Base-by-base conservation (phyloP, 129 eudicot genomes). In the Artemisia annua region DNA sequence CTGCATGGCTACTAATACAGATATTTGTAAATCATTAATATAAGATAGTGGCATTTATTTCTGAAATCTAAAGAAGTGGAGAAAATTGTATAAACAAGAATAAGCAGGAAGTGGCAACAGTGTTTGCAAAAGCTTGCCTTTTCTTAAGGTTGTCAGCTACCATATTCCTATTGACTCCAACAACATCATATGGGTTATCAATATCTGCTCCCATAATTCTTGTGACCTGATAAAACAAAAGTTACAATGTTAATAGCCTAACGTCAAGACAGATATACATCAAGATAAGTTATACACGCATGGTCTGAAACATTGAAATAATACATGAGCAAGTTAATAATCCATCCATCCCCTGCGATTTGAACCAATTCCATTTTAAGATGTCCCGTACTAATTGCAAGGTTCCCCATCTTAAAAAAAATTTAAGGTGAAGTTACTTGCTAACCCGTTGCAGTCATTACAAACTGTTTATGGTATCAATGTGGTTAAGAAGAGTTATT, bases 131-230 rank as follows among this genome's bases (percentile, higher is more conserved):
- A 66, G 62, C 81, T 84, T 81, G 89, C 99, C 96, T 88, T 79
- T 94, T 94, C 93, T 90, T 94, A 63, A 94, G 81, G 82, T 82
- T 94, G 75, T 86, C 97, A 73, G 84, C 88, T 63, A 87, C 32
- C 99, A 94, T 94, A 57, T 90, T 71, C 66, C 87, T 76, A 74
- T 94, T 94, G 60, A 86, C 96, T 52, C 99, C 99, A 46, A 94
- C 83, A 63, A 94, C 71, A 71, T 94, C 99, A 66, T 94, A 94
- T 28, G 93, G 94, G 54, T 83, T 88, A 72, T 85, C 96, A 59
- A 59, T 82, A 70, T 90, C 97, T 53, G 88, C 93, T 66, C 79
- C 91, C 85, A 94, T 90, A 78, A 94, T 88, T 78, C 99, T 83
- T 18, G 99, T 85, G 62, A 94, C 82, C 98, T 93, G 80, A 73